Evolutionary conservation across 1,139 yeast genomes (phyloP).

Genomic region (Casaregolazyma lundiana): DNA sequence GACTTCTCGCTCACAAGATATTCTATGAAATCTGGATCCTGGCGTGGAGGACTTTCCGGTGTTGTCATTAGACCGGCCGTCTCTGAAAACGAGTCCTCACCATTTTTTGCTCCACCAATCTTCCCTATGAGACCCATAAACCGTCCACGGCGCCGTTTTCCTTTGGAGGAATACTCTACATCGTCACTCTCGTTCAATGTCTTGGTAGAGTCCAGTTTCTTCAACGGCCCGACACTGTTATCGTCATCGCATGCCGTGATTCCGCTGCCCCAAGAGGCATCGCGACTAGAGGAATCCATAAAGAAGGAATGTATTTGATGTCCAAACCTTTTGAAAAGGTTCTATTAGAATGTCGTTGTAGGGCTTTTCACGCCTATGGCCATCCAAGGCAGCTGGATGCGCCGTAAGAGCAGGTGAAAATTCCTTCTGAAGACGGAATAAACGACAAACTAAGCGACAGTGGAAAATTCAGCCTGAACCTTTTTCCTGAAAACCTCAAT

Average conservation of each 20-base stretch:
- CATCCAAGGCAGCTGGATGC: too few species aligned
- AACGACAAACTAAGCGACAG: too few species aligned
- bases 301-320: too few species aligned
- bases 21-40: slow-evolving; percentile 7
- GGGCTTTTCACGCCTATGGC: too few species aligned
- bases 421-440: too few species aligned
- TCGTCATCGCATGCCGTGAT: background rate
- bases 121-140: background rate
- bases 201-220: background rate
- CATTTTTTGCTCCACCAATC: slow-evolving; percentile 1
- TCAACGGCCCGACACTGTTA: background rate
- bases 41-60: slow-evolving; percentile 4
- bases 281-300: background rate
- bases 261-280: slow-evolving; percentile 1
- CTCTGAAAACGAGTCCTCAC: background rate
- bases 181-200: background rate
- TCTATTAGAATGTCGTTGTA: too few species aligned
- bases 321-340: too few species aligned
- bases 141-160: background rate
- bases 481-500: background rate
- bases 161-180: background rate
- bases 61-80: background rate
- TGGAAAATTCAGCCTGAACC: background rate
- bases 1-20: slow-evolving; percentile 10
- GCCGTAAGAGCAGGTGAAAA: too few species aligned